These are phyloP conservation scores for Phoenix dactylifera DNA, from an alignment of 176 grass and related monocot species.

Conservation along the genomic window DNA sequence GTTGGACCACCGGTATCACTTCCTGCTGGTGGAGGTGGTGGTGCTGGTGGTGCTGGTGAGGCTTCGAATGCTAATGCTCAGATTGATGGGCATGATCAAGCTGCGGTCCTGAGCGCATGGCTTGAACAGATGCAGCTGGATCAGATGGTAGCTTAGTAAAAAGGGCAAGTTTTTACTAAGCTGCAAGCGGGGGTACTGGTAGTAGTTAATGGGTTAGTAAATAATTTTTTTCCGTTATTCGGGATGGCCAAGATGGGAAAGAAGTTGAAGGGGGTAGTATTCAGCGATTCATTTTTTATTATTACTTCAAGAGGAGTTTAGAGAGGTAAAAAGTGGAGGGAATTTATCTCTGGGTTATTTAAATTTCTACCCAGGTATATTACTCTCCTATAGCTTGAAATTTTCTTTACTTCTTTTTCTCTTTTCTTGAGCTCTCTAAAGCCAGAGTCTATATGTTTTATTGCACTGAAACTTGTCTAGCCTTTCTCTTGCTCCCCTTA, in stretches of 20 bases:
- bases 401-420: constrained; percentile 24
- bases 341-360: constrained; percentile 35
- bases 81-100: constrained; percentile 39
- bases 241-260: constrained; percentile 21
- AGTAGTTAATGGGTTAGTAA: constrained; percentile 33
- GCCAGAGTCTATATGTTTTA: neutral
- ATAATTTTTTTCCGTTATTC: constrained; percentile 24
- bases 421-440: constrained; percentile 41
- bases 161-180: neutral
- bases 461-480: neutral
- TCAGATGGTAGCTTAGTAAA: constrained; percentile 49
- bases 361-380: constrained; percentile 44
- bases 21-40: constrained; percentile 8
- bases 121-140: constrained; percentile 75
- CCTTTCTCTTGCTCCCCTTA: constrained; percentile 31
- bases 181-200: constrained; percentile 12
- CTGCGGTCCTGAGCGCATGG: constrained; percentile 41
- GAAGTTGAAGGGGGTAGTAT: constrained; percentile 67
- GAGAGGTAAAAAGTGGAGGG: constrained; percentile 39
- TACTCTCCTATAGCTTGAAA: constrained; percentile 44
- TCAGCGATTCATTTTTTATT: constrained; percentile 53
- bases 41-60: neutral
- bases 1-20: constrained; percentile 27
- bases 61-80: constrained; percentile 18
- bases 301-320: constrained; percentile 38